Conservation (phyloP, 164 flowering plant genomes). For the Piper betle region DNA sequence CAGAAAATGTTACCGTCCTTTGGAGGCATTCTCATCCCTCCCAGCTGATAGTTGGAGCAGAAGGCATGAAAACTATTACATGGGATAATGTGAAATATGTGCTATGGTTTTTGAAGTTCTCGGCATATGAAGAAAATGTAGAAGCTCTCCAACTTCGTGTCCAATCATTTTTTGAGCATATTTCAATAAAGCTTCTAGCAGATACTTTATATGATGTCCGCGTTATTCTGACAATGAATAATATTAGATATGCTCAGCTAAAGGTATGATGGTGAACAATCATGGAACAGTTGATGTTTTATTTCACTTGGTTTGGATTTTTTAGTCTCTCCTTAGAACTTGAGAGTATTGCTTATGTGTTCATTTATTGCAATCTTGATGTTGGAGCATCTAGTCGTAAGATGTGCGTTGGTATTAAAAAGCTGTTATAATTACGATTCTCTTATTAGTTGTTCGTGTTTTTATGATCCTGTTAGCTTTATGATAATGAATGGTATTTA, state of each 20-base stretch:
- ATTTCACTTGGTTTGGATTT: background rate
- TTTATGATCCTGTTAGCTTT: too few species aligned
- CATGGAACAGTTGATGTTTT: background rate
- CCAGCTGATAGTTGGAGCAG: conserved; percentile 28
- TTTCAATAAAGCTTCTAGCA: conserved; percentile 56
- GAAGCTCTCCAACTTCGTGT: conserved; percentile 31
- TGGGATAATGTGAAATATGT: conserved; percentile 59
- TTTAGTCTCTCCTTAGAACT: background rate
- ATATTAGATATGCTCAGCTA: conserved; percentile 58
- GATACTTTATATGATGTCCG: conserved; percentile 45
- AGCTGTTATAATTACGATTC: too few species aligned
- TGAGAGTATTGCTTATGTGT: background rate
- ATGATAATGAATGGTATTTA: too few species aligned
- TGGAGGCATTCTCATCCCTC: conserved; percentile 43
- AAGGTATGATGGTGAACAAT: conserved; percentile 36
- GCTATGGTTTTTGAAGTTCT: conserved; percentile 64
- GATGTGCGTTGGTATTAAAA: background rate
- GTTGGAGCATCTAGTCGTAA: background rate
- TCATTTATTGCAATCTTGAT: background rate
- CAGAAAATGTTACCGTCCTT: conserved; percentile 27
- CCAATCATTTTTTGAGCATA: conserved; percentile 51
- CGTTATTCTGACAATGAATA: conserved; percentile 74
- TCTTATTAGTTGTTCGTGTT: too few species aligned
- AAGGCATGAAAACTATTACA: conserved; percentile 24
- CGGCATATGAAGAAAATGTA: conserved; percentile 18